phyloP scores from a whole-genome alignment of 352 stramenopile species.

The Globisporangium alternatum region DNA sequence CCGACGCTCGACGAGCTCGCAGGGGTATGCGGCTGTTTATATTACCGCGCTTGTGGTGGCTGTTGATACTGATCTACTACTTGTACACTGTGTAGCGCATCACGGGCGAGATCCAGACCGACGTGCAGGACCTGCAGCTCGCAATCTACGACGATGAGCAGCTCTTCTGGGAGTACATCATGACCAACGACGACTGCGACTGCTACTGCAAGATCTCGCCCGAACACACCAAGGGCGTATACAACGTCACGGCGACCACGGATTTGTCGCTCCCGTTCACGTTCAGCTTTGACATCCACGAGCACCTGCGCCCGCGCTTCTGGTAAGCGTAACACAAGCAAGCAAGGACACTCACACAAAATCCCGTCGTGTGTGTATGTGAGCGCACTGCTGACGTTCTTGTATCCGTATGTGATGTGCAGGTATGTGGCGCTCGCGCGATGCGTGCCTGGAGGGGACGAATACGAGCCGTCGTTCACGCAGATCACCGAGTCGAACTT shows the following conservation, averaged over 20 bases:
- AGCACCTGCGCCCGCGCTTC: constrained; percentile 65
- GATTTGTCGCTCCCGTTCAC: constrained; percentile 48
- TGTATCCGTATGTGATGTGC: background rate
- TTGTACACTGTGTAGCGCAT: constrained; percentile 32
- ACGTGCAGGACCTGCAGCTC: constrained; percentile 58
- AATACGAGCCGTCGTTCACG: constrained; percentile 54
- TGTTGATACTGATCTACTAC: background rate
- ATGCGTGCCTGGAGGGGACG: constrained; percentile 62
- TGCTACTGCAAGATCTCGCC: constrained; percentile 74
- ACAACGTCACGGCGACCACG: constrained; percentile 53
- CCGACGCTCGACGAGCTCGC: constrained; percentile 55
- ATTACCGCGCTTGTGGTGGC: too few relatives aligned
- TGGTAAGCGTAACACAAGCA: constrained; percentile 25
- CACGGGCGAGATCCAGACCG: constrained; percentile 55
- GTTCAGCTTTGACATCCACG: constrained; percentile 61
- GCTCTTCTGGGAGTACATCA: constrained; percentile 80
- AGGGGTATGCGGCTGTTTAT: constrained; percentile 27
- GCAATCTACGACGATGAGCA: constrained; percentile 80
- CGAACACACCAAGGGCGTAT: constrained; percentile 62
- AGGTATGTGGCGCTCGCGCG: constrained; percentile 67
- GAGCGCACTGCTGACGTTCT: background rate
- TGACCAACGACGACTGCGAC: constrained; percentile 51
- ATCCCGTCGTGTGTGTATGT: background rate
- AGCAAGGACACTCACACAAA: background rate
- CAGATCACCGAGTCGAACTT: constrained; percentile 72